Evolutionary conservation across 352 stramenopile genomes (phyloP), one percentile per base, ranked within the genome.

Genomic region (Globisporangium abappressorium): DNA sequence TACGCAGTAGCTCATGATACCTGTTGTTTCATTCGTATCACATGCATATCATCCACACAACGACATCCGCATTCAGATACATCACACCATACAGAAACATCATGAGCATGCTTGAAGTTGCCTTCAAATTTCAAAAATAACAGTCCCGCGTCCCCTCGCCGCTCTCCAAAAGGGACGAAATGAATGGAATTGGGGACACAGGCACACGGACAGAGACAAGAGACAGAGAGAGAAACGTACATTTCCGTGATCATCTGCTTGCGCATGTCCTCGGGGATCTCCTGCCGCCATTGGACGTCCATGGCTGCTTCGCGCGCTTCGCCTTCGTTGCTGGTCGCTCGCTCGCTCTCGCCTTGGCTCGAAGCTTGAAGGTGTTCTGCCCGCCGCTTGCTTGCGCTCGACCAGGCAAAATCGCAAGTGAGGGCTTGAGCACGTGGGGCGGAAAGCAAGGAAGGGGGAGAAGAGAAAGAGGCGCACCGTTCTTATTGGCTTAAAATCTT

Each of bases 241-340:
- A 94, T 93, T 74, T 92, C 82, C 24, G 83, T 93, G 76, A 94
- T 94, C 85, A 94, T 93, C 69, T 89, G 79, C 77, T 93, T 94
- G 72, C 87, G 87, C 77, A 84, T 85, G 60, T 92, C 82, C 68
- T 92, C 85, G 36, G 83, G 73, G 68, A 94, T 90, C 71, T 94
- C 85, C 33, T 85, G 78, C 0, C 87, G 85, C 87, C 87, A 94
- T 62, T 87, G 84, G 1, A 73, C 78, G 34, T 87, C 80, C 80
- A 87, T 87, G 36, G 28, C 33, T 34, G 28, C 26, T 41, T 38
- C 11, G 11, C 43, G 43, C 43, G 5, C 43, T n/a, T 51, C 43
- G 41, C 41, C 43, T 51, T 51, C 43, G 22, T 51, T 5, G 8
- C 20, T 22, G 11, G 15, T 18, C 20, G 47, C 26, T 41, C 34